Evolutionary conservation across 768 basidiomycete genomes (phyloP).

Genomic region (Lactarius sanguifluus): DNA sequence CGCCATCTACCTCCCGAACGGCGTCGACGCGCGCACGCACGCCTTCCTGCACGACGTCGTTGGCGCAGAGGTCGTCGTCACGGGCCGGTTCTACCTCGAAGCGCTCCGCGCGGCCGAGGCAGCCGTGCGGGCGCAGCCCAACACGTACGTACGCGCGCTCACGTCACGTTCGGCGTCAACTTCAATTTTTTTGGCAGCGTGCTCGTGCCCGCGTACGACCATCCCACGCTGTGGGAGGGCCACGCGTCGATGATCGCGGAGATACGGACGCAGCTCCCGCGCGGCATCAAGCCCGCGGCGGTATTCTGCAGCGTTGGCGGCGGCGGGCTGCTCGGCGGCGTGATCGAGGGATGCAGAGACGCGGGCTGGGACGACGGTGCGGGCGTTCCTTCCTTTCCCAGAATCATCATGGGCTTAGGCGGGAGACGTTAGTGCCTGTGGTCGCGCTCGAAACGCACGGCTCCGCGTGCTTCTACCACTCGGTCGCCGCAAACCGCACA

Average conservation of each 20-base stretch:
- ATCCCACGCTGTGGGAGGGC: slow-evolving; percentile 70
- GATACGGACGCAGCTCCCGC: slow-evolving; percentile 52
- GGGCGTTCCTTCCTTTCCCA: slow-evolving; percentile 7
- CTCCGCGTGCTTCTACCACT: slow-evolving; percentile 71
- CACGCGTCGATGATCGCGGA: slow-evolving; percentile 74
- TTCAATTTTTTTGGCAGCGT: slow-evolving; percentile 43
- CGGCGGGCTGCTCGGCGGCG: slow-evolving; percentile 66
- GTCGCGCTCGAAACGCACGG: slow-evolving; percentile 70
- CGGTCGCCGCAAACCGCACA: slow-evolving; percentile 55
- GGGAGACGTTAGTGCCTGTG: slow-evolving; percentile 51
- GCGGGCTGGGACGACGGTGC: slow-evolving; percentile 71
- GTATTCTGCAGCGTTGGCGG: slow-evolving; percentile 81
- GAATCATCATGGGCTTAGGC: neutral
- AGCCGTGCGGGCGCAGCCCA: slow-evolving; percentile 43
- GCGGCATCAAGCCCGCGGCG: slow-evolving; percentile 53
- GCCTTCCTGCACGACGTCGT: slow-evolving; percentile 50
- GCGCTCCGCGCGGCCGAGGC: slow-evolving; percentile 52
- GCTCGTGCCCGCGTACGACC: slow-evolving; percentile 70
- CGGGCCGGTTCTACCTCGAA: slow-evolving; percentile 58
- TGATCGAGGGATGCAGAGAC: slow-evolving; percentile 62
- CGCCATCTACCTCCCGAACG: slow-evolving; percentile 65
- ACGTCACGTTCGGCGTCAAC: neutral
- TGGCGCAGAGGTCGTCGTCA: slow-evolving; percentile 59
- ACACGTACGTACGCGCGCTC: slow-evolving; percentile 48
- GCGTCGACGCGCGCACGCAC: slow-evolving; percentile 49